Conservation (phyloP, 768 basidiomycete species). For the Collybia mongolica region DNA sequence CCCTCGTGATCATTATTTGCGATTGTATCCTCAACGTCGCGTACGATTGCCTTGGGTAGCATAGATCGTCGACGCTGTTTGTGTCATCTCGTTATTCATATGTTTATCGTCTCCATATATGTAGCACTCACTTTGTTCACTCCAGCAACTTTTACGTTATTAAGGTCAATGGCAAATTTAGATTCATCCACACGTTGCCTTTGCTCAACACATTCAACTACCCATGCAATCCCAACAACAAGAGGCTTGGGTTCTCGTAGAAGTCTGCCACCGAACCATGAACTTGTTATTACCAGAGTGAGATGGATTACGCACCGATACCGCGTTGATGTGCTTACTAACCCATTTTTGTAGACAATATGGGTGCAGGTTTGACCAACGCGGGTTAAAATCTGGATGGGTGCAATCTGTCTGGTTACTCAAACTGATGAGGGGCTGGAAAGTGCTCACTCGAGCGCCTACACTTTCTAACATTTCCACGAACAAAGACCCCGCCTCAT, state of each 20-base stretch:
- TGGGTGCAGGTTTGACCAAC: slow-evolving; percentile 78
- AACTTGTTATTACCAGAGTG: neutral
- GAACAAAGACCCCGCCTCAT: slow-evolving; percentile 79
- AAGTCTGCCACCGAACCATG: slow-evolving; percentile 33
- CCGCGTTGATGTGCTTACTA: slow-evolving; percentile 68
- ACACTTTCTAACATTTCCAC: slow-evolving; percentile 78
- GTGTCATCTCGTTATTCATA: slow-evolving; percentile 3
- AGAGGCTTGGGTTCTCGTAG: slow-evolving; percentile 67
- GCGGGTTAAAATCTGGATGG: slow-evolving; percentile 53
- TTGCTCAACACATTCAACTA: slow-evolving; percentile 82
- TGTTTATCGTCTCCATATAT: too few relatives aligned
- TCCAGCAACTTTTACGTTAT: slow-evolving; percentile 55
- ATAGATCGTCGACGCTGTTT: slow-evolving; percentile 70
- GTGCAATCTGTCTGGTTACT: neutral
- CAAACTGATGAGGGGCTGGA: neutral
- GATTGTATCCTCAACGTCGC: slow-evolving; percentile 19
- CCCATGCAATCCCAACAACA: slow-evolving; percentile 87
- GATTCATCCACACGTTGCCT: slow-evolving; percentile 61
- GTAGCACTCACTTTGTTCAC: slow-evolving; percentile 54
- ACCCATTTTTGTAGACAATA: slow-evolving; percentile 83
- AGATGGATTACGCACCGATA: slow-evolving; percentile 51
- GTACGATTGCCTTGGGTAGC: slow-evolving; percentile 59
- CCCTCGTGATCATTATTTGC: slow-evolving; percentile 19
- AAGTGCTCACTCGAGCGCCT: slow-evolving; percentile 67
- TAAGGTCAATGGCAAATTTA: slow-evolving; percentile 64